phyloP scores from a whole-genome alignment of 2,329 filamentous ascomycete genomes.

The Beauveria sp. region DNA sequence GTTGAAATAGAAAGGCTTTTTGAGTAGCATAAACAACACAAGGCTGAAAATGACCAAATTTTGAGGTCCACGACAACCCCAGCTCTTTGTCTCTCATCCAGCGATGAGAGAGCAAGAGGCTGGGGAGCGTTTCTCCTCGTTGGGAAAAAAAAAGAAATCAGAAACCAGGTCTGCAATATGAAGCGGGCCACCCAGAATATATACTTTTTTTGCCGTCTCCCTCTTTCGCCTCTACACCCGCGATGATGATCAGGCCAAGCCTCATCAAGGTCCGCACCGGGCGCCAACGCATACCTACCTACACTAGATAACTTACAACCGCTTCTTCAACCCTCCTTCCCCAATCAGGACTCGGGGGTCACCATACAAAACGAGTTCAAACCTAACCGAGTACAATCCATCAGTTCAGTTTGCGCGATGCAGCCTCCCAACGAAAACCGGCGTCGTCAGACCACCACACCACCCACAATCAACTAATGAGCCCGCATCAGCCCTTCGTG shows the following conservation, averaged over 20 bases:
- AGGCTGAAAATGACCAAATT: neutral
- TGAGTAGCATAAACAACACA: neutral
- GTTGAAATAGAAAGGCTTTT: neutral
- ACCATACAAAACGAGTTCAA: too few relatives aligned
- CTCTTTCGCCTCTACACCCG: too few relatives aligned
- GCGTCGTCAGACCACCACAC: too few relatives aligned
- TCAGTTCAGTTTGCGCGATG: too few relatives aligned
- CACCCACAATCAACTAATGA: too few relatives aligned
- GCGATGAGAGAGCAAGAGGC: neutral
- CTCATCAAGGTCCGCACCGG: neutral
- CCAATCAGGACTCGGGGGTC: too few relatives aligned
- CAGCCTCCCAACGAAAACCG: too few relatives aligned
- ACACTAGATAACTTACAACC: too few relatives aligned
- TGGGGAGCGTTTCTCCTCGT: slow-evolving; percentile 2
- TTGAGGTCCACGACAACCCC: neutral
- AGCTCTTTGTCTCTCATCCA: neutral
- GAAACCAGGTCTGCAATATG: neutral
- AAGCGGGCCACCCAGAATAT: neutral
- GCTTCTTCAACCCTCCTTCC: too few relatives aligned
- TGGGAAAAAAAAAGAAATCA: neutral
- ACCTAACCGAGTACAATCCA: too few relatives aligned
- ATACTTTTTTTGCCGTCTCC: slow-evolving; percentile 8
- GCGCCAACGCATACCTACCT: too few relatives aligned
- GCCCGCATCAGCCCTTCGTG: too few relatives aligned
- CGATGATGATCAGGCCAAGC: neutral